These are phyloP conservation scores for Epichloe typhina DNA, from an alignment of 2,329 filamentous ascomycete species.

Conservation along the genomic window DNA sequence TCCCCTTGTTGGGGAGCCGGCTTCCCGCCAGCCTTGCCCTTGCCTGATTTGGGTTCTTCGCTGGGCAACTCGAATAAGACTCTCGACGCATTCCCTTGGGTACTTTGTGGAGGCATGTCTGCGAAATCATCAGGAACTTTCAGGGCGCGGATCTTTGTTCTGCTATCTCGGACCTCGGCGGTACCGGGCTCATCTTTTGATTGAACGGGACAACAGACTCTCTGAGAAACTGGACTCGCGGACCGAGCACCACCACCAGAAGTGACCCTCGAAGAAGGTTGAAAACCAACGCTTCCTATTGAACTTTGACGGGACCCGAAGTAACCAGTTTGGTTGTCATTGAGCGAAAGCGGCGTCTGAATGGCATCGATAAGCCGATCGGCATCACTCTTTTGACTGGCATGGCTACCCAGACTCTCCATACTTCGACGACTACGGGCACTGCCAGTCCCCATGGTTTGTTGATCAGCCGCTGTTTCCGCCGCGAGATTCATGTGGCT, in stretches of 20 bases:
- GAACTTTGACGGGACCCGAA: slow-evolving; percentile 10
- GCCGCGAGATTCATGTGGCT: slow-evolving; percentile 13
- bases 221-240: slow-evolving; percentile 6
- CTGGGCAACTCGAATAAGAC: slow-evolving; percentile 26
- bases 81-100: slow-evolving; percentile 19
- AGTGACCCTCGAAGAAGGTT: slow-evolving; percentile 1
- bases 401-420: slow-evolving; percentile 27
- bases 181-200: slow-evolving; percentile 19
- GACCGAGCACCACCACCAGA: slow-evolving; percentile 7
- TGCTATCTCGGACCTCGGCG: slow-evolving; percentile 28
- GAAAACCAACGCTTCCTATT: slow-evolving; percentile 6
- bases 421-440: slow-evolving; percentile 20
- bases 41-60: slow-evolving; percentile 3
- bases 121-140: slow-evolving; percentile 35
- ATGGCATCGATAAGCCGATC: slow-evolving; percentile 63
- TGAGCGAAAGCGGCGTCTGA: slow-evolving; percentile 40
- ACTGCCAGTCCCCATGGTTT: slow-evolving; percentile 8
- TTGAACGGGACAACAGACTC: neutral
- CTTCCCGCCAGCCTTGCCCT: slow-evolving; percentile 11
- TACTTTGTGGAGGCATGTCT: slow-evolving; percentile 18
- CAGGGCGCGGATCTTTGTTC: slow-evolving; percentile 32
- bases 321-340: slow-evolving; percentile 23
- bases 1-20: slow-evolving; percentile 9
- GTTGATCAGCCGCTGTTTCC: slow-evolving; percentile 6
- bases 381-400: slow-evolving; percentile 46